Base-by-base conservation (phyloP, 2,329 filamentous ascomycete genomes). In the Ceratocystis colombiana region DNA sequence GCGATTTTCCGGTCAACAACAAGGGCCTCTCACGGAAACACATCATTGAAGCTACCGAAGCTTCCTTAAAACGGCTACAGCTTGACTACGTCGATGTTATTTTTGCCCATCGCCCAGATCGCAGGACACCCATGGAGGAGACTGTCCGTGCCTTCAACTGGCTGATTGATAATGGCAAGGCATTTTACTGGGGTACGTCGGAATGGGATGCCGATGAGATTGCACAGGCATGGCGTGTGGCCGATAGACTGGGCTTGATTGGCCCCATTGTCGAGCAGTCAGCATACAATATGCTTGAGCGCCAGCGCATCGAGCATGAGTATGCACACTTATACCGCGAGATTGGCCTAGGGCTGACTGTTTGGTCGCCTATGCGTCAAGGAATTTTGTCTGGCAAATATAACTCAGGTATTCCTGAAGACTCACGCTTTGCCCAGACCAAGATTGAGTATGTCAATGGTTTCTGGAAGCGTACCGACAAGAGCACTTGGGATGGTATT, bases 61-160 rank as follows among this genome's bases (percentile, higher is more conserved):
- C 78, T 33, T 82, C 82, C 6, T 78, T 89, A 37, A 76, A 83
- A 71, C 81, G 84, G 33, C 76, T 86, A n/a, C 76, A 77, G 33
- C 77, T 85, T 57, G 77, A 80, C 57, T 86, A 87, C 71, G 86
- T 89, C 48, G 87, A 89, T 71, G 76, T 88, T 53, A 79, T 89
- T 70, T 88, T 86, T 71, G 85, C 86, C 17, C 86, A 89, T 75
- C 81, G 86, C 25, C 83, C 85, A 1, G 87, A 89, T 72, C 79
- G 83, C 12, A 77, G 82, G 59, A 88, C 85, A 0, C 86, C 86
- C 1, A 88, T 88, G 76, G 84, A 88, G 73, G 86, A 89, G 76
- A 84, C 81, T 1, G 85, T 89, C 44, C 83, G 85, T 64, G 84
- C 82, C 64, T 88, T 89, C 77, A 88, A 88, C 77, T 79, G 88